Base-by-base conservation (phyloP, 1,284 basidiomycete species). In the Trichosporon sp. region DNA sequence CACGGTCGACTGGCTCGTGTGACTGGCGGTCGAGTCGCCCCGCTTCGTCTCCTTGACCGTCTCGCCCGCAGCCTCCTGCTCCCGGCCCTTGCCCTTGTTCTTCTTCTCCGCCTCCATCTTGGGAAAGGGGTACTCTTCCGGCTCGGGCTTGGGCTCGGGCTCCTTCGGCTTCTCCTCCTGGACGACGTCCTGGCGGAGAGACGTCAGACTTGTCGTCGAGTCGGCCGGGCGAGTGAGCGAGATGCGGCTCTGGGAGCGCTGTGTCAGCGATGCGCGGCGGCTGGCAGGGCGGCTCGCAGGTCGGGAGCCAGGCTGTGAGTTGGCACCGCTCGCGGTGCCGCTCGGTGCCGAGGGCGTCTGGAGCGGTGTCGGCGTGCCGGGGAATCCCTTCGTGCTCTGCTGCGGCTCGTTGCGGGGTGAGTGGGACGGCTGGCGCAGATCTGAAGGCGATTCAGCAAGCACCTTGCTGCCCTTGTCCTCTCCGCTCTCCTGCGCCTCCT, bases 401-500 rank as follows among this genome's bases (percentile, higher is more conserved):
- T 16, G n/a, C 32, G 59, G 31, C 16, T 63, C 59, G 59, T 63
- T 32, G 31, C 32, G 31, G 16, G 59, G 59, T 14, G 31, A 35
- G 14, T 35, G 59, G 14, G 31, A 10, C 3, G 59, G 59, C 14
- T 63, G 4, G 59, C 59, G 59, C 14, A 63, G 59, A 12, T 63
- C 59, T 7, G 10, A 2, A 2, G 59, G 59, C 35, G 59, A 63
- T 14, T n/a, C 31, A 11, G 32, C 32, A 4, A 35, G 31, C 26
- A 61, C 56, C 31, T 32, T 35, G 31, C 14, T 31, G 21, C 26
- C 54, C 56, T 31, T 32, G 21, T 61, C 56, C 11, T 61, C 56
- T 16, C 32, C 56, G 37, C n/a, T 38, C 2, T 21, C 63, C 68
- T 68, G 64, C 51, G n/a, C 32, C 65, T 68, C 66, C 67, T 66